Evolutionary conservation across 139 green algal genomes (phyloP).

Genomic region (Chlorella sorokiniana): DNA sequence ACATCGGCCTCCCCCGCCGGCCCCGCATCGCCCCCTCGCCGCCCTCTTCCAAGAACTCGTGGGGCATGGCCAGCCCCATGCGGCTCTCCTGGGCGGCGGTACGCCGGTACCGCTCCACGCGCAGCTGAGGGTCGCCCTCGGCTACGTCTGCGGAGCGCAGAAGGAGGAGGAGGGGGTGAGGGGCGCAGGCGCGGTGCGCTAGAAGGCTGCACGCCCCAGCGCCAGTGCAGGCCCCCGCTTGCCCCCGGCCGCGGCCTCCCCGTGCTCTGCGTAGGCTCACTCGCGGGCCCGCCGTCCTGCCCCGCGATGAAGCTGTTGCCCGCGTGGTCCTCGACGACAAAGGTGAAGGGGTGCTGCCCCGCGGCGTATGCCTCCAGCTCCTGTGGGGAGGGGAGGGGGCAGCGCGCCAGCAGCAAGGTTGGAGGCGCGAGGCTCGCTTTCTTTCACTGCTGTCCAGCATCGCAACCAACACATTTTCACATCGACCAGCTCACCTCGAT

Average conservation of each 20-base stretch:
- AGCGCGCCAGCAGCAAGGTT: no score
- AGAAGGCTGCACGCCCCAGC: not conserved
- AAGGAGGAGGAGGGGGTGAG: not conserved
- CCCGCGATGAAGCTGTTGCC: constrained; percentile 53
- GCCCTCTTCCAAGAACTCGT: constrained; percentile 1
- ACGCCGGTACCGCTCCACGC: constrained; percentile 41
- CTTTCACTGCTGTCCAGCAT: not conserved
- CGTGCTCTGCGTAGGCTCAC: no score
- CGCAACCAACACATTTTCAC: not conserved
- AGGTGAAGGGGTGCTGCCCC: constrained; percentile 56
- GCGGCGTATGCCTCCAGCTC: constrained; percentile 56
- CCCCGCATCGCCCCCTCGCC: not conserved
- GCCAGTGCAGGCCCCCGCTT: no score
- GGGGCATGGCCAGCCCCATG: constrained; percentile 28
- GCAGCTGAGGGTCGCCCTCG: constrained; percentile 38
- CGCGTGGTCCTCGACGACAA: constrained; percentile 62
- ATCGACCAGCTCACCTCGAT: constrained; percentile 1
- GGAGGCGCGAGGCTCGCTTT: no score
- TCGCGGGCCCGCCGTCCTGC: constrained; percentile 4
- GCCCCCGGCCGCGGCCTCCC: no score
- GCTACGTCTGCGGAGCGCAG: constrained; percentile 52
- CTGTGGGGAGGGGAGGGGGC: not conserved
- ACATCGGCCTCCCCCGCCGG: not conserved
- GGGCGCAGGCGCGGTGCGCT: not conserved
- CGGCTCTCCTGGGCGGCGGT: constrained; percentile 42